These are phyloP conservation scores for Fereydounia khargensis DNA, from an alignment of 1,284 basidiomycete species.

Conservation along the genomic window DNA sequence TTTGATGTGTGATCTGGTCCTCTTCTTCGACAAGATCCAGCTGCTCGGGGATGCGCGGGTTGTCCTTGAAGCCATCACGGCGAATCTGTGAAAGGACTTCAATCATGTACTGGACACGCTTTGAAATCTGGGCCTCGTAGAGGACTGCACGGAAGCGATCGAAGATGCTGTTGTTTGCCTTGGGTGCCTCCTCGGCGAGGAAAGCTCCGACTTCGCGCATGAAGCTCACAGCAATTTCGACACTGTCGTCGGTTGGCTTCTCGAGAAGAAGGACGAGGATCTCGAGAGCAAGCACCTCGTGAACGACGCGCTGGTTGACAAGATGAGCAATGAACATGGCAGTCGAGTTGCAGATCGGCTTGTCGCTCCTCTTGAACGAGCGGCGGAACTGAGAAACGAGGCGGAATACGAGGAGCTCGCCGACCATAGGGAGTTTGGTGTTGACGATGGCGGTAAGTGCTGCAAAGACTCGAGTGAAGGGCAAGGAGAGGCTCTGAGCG, in stretches of 20 bases:
- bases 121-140: conserved; percentile 90
- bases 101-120: conserved; percentile 98
- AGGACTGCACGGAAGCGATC: conserved; percentile 94
- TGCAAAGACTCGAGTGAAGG: conserved; percentile 96
- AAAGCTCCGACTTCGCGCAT: conserved; percentile 96
- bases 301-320: conserved; percentile 90
- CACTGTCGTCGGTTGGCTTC: conserved; percentile 92
- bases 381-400: conserved; percentile 92
- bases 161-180: conserved; percentile 87
- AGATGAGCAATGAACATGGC: conserved; percentile 95
- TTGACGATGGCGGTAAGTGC: conserved; percentile 92
- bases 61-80: conserved; percentile 98
- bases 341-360: conserved; percentile 90
- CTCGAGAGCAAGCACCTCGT: conserved; percentile 91
- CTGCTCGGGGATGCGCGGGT: conserved; percentile 87
- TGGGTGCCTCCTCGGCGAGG: conserved; percentile 87
- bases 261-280: conserved; percentile 91
- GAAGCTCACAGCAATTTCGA: conserved; percentile 96
- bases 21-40: conserved; percentile 96
- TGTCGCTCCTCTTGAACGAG: conserved; percentile 95
- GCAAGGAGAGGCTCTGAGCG: conserved; percentile 90
- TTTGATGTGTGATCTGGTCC: conserved; percentile 83
- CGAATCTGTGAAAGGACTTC: conserved; percentile 75
- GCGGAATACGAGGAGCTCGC: conserved; percentile 82
- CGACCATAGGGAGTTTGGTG: conserved; percentile 93